These are phyloP conservation scores for Metschnikowia koreensis DNA, from an alignment of 805 yeast species.

Conservation along the genomic window DNA sequence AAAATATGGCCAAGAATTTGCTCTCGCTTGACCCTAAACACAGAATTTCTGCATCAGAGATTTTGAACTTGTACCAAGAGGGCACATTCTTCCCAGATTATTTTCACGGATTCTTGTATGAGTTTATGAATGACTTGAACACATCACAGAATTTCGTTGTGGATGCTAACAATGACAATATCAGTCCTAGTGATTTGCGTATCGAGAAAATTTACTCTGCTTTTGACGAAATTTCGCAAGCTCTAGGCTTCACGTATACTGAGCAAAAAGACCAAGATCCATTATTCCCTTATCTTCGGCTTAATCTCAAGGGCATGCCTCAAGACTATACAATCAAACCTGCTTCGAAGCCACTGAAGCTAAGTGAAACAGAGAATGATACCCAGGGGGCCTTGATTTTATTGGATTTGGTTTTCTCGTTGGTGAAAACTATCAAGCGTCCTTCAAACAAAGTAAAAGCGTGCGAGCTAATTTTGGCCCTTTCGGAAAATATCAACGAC, in stretches of 20 bases:
- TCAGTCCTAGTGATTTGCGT: conserved; percentile 41
- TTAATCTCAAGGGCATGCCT: conserved; percentile 54
- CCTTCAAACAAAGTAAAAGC: conserved; percentile 64
- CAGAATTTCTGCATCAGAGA: conserved; percentile 54
- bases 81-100: conserved; percentile 59
- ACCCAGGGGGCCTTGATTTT: conserved; percentile 51
- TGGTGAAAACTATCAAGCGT: conserved; percentile 57
- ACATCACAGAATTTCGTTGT: conserved; percentile 18
- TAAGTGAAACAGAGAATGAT: conserved; percentile 16
- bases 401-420: conserved; percentile 56
- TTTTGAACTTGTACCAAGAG: conserved; percentile 47
- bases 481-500: conserved; percentile 75
- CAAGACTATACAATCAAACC: conserved; percentile 41
- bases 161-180: conserved; percentile 18
- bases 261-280: neutral
- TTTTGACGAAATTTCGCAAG: conserved; percentile 45
- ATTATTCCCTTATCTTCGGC: conserved; percentile 28
- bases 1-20: conserved; percentile 60
- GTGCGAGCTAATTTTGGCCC: conserved; percentile 69
- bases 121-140: conserved; percentile 49
- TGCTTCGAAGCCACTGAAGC: conserved; percentile 14
- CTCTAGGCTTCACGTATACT: conserved; percentile 25
- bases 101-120: conserved; percentile 67
- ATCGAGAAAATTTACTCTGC: conserved; percentile 59
- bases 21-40: conserved; percentile 59